Conservation (phyloP, 108 stramenopile genomes). For the Aurantiochytrium sp. region DNA sequence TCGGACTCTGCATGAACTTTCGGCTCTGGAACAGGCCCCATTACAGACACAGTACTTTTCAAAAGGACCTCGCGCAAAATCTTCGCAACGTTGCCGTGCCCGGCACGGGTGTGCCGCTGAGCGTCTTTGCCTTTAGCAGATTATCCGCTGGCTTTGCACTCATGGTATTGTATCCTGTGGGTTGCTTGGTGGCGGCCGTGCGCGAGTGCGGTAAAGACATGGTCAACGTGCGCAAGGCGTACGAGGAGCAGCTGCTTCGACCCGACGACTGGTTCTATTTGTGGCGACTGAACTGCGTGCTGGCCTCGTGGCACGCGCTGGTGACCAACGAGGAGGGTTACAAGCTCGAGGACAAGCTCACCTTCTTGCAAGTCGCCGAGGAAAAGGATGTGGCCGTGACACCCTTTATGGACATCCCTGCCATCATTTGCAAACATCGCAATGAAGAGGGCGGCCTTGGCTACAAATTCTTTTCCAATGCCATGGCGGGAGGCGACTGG, state of each 20-base stretch:
- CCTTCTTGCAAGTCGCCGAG: constrained; percentile 72
- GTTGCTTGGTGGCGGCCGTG: constrained; percentile 51
- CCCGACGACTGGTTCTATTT: constrained; percentile 93
- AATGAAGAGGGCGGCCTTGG: constrained; percentile 97
- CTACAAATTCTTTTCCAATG: constrained; percentile 86
- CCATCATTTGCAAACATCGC: constrained; percentile 85
- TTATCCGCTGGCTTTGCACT: not conserved
- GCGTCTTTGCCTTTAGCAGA: constrained; percentile 49
- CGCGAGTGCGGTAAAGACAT: constrained; percentile 31
- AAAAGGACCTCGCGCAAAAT: constrained; percentile 77
- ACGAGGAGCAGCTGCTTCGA: constrained; percentile 67
- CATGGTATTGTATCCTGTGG: constrained; percentile 33
- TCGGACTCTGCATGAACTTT: constrained; percentile 71
- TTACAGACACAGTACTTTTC: constrained; percentile 79
- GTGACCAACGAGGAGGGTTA: constrained; percentile 67
- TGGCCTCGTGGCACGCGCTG: constrained; percentile 81
- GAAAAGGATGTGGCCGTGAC: constrained; percentile 75
- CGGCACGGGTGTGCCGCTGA: constrained; percentile 77
- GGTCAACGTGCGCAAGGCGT: constrained; percentile 55
- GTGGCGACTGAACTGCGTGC: constrained; percentile 88
- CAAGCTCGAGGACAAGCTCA: constrained; percentile 94
- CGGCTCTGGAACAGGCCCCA: constrained; percentile 84
- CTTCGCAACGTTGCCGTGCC: constrained; percentile 93
- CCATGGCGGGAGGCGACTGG: constrained; percentile 87
- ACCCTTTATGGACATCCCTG: constrained; percentile 69